Evolutionary conservation across 2,329 filamentous ascomycete genomes (phyloP).

Genomic region (Metarhizium brunneum): DNA sequence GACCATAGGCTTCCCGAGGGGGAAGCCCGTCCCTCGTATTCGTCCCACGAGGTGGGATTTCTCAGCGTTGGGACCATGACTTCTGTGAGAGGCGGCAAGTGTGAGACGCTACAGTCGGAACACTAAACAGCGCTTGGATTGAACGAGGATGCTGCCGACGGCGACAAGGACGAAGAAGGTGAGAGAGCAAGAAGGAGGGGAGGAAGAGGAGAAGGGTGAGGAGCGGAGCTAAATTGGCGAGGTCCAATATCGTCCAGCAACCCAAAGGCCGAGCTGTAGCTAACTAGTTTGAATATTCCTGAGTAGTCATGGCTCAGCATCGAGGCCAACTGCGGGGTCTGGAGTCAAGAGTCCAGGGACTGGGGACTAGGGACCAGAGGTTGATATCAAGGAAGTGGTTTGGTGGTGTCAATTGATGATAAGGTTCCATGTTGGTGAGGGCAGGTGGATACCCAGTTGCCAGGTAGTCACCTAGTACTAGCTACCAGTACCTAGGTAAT

Average conservation of each 20-base stretch:
- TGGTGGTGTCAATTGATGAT: neutral
- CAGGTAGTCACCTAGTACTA: neutral
- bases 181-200: neutral
- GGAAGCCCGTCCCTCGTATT: slow-evolving; percentile 34
- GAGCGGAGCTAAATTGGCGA: neutral
- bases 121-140: neutral
- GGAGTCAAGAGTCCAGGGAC: neutral
- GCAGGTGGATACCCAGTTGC: neutral
- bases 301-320: neutral
- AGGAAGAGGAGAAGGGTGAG: too few relatives aligned
- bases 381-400: neutral
- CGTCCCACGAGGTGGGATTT: slow-evolving; percentile 36
- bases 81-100: neutral
- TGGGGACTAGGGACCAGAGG: neutral
- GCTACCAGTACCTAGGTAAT: neutral
- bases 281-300: neutral
- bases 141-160: too few relatives aligned
- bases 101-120: neutral
- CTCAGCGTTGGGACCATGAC: slow-evolving; percentile 12
- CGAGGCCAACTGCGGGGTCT: neutral
- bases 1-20: slow-evolving; percentile 33
- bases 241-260: neutral
- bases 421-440: too few relatives aligned
- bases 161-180: neutral
- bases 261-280: neutral